phyloP scores from a whole-genome alignment of 148 eudicot genomes.

The Rheum nobile region DNA sequence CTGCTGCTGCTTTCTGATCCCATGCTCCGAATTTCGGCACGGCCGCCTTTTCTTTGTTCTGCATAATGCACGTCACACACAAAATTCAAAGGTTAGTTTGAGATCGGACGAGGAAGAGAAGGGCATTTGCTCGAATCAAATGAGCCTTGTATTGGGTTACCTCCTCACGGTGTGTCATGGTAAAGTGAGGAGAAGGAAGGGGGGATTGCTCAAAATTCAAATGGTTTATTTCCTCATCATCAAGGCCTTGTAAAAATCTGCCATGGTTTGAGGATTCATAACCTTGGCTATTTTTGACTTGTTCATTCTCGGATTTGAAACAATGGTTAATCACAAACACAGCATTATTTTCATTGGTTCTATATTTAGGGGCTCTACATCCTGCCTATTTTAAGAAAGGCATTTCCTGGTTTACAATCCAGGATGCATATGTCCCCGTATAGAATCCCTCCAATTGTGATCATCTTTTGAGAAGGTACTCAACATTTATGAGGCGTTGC shows the following conservation, averaged over 20 bases:
- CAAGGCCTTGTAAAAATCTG: neutral
- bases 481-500: neutral
- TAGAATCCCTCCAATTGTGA: neutral
- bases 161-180: conserved; percentile 3
- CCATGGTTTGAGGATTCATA: neutral
- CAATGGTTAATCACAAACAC: neutral
- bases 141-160: neutral
- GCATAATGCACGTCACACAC: neutral
- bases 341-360: neutral
- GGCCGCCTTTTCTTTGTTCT: neutral
- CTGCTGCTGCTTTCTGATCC: neutral
- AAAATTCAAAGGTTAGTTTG: neutral
- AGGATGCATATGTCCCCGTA: neutral
- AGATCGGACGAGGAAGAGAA: neutral
- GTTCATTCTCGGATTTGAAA: neutral
- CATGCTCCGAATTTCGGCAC: conserved; percentile 5
- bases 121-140: neutral
- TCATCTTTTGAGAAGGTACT: neutral
- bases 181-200: neutral
- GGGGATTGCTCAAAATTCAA: neutral
- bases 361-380: neutral
- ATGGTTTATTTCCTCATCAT: conserved; percentile 1
- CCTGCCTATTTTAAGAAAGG: neutral
- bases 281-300: neutral
- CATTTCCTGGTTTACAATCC: neutral